Evolutionary conservation across 2,329 filamentous ascomycete genomes (phyloP).

Genomic region (Aaosphaeria arxii): DNA sequence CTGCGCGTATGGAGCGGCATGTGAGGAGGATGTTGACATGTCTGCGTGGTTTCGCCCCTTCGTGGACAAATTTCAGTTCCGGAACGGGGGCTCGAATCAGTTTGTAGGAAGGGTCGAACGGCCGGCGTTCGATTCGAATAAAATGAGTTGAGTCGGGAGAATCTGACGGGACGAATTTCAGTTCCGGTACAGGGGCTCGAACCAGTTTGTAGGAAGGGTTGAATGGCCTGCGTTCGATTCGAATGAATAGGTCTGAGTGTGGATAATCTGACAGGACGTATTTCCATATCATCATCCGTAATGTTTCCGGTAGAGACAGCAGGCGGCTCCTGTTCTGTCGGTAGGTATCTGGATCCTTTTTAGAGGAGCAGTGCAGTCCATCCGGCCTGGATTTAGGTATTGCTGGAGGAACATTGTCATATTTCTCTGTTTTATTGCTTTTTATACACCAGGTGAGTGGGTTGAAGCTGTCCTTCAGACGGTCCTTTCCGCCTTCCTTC

Average conservation of each 20-base stretch:
- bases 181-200: not conserved
- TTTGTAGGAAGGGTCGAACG: not conserved
- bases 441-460: too few relatives aligned
- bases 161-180: slow-evolving; percentile 7
- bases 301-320: slow-evolving; percentile 17
- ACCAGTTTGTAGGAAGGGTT: not conserved
- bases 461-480: too few relatives aligned
- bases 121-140: slow-evolving; percentile 11
- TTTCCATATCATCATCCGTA: slow-evolving; percentile 20
- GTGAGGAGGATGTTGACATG: slow-evolving; percentile 8
- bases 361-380: too few relatives aligned
- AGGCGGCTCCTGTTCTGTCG: slow-evolving; percentile 11
- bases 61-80: too few relatives aligned
- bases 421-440: too few relatives aligned
- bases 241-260: slow-evolving; percentile 4
- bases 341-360: not conserved
- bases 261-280: slow-evolving; percentile 16
- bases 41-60: not conserved
- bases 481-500: too few relatives aligned
- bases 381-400: too few relatives aligned
- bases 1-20: slow-evolving; percentile 16
- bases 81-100: not conserved
- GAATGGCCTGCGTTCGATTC: slow-evolving; percentile 9
- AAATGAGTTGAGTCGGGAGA: slow-evolving; percentile 5
- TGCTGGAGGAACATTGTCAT: too few relatives aligned